Evolutionary conservation across 768 basidiomycete genomes (phyloP), one percentile per base, ranked within the genome.

Genomic region (Russula emetica): DNA sequence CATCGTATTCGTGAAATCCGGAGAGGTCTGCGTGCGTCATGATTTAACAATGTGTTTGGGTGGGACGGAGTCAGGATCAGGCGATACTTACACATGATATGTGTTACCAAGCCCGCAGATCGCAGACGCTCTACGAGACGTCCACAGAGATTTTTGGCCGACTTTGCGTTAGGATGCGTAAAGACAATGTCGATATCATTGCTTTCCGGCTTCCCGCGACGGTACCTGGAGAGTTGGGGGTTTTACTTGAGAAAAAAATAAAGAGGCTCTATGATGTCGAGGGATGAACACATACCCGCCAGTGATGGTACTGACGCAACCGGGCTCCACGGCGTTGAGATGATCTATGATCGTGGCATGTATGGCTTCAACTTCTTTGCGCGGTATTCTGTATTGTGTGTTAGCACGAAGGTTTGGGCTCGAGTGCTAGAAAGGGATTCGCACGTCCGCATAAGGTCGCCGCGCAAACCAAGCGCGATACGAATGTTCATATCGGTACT

Each of bases 121-220:
- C 85, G 76, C 26, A 94, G 78, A 58, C 77, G 75, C 47, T 77
- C 76, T 13, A 90, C 78, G 6, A 95, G 74, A 61, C 76, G 80
- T 62, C 81, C 78, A 68, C 86, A 84, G 1, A 94, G 77, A 4
- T 82, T 85, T 62, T 82, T 83, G n/a, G 87, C 79, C 51, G 81
- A 78, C 10, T 72, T 74, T 32, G 70, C 76, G 66, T 85, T 80
- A 0, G 82, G 78, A 70, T 94, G 90, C 40, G 86, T 89, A 71
- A 96, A 88, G 1, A 97, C 83, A 61, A 98, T 88, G 70, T 98
- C 94, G 34, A 94, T 85, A 71, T 97, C 94, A 69, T 88, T 91
- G 70, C 88, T 91, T 64, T 84, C 75, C 3, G 76, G 70, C 72
- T 96, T 96, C 1, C 94, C 94, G 60, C 94, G 78, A 32, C 95